Percentiles rank a stretch among this genome's conserved stretches.
Evolutionary conservation across 2,329 filamentous ascomycete species (phyloP).

Genomic region (Scopulariopsis brevicaulis): DNA sequence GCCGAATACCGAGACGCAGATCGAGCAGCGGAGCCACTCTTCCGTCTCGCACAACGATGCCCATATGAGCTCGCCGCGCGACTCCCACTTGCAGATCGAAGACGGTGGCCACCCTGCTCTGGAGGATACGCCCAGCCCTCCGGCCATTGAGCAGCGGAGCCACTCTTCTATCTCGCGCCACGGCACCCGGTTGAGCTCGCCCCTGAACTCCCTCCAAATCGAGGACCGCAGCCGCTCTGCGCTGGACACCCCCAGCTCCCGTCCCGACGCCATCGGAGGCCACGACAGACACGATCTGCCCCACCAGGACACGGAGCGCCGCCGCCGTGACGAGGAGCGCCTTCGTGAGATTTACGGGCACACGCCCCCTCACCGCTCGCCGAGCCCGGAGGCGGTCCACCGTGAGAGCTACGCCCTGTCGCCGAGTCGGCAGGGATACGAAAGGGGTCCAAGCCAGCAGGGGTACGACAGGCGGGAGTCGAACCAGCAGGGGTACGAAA

Average conservation of each 20-base stretch:
- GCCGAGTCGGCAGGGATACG: not conserved
- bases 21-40: not conserved
- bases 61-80: not conserved
- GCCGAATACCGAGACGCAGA: not conserved
- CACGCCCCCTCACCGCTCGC: conserved; percentile 8
- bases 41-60: not conserved
- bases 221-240: not conserved
- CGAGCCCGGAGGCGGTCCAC: conserved; percentile 1
- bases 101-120: not conserved
- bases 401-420: conserved; percentile 2
- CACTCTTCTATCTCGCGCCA: not conserved
- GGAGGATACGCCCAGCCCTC: too few relatives aligned
- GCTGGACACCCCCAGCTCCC: not conserved
- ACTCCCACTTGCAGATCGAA: conserved; percentile 7
- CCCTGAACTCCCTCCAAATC: conserved; percentile 7
- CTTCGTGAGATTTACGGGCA: conserved; percentile 42
- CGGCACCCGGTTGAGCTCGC: not conserved
- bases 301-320: conserved; percentile 19
- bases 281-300: conserved; percentile 1
- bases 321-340: conserved; percentile 34
- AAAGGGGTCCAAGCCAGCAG: not conserved
- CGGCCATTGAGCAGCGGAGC: not conserved
- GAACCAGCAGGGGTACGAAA: too few relatives aligned
- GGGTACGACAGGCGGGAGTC: not conserved
- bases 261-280: not conserved